These are phyloP conservation scores for Leccinum ochraceum DNA, from an alignment of 768 basidiomycete species.

Conservation along the genomic window DNA sequence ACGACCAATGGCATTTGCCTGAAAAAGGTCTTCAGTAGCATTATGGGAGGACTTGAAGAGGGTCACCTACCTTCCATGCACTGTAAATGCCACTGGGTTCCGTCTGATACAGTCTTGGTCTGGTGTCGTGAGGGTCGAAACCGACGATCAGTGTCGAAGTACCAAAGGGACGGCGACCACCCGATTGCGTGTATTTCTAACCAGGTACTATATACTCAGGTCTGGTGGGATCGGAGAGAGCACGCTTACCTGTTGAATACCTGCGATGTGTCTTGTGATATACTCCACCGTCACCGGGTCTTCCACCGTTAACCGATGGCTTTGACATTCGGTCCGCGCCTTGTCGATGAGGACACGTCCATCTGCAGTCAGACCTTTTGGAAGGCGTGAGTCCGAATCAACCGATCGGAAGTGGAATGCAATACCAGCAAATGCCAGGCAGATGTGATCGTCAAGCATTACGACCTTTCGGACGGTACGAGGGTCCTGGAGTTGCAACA, in stretches of 20 bases:
- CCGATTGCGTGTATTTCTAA: conserved; percentile 96
- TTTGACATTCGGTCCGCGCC: conserved; percentile 96
- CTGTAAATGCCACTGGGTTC: conserved; percentile 98
- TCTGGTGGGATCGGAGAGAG: background rate
- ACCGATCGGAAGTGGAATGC: conserved; percentile 5
- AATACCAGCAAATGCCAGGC: conserved; percentile 95
- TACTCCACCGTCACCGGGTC: conserved; percentile 99
- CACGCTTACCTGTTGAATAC: conserved; percentile 88
- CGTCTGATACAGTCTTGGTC: conserved; percentile 91
- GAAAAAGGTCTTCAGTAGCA: background rate
- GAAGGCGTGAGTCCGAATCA: conserved; percentile 11
- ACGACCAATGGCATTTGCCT: conserved; percentile 98
- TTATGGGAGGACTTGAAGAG: background rate
- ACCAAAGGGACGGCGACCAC: conserved; percentile 97
- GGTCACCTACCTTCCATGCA: conserved; percentile 84
- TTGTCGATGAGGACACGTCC: conserved; percentile 98
- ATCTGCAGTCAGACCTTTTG: conserved; percentile 90
- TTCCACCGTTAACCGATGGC: conserved; percentile 94
- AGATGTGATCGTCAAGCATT: conserved; percentile 97
- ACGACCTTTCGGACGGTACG: conserved; percentile 97
- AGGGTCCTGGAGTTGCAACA: conserved; percentile 96
- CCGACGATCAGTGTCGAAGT: conserved; percentile 96
- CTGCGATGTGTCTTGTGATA: conserved; percentile 96
- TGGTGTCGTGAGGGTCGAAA: conserved; percentile 90
- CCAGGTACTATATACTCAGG: background rate